Evolutionary conservation across 768 basidiomycete genomes (phyloP), one percentile per base, ranked within the genome.

Genomic region (Termitomyces sp.): DNA sequence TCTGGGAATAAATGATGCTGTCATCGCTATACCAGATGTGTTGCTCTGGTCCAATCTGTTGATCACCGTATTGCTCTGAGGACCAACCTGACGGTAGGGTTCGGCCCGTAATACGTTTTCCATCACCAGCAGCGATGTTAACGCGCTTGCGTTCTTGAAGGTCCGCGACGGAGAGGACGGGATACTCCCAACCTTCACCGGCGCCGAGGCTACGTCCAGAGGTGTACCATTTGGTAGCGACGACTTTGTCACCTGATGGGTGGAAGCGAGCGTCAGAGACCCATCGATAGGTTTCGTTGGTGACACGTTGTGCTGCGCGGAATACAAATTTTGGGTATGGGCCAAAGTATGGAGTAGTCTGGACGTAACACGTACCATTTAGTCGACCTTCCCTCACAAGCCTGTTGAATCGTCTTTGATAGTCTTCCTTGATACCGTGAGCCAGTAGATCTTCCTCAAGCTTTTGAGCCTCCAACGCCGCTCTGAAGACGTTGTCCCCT

Each of bases 201-300:
- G 85, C 86, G 37, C 84, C 85, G 33, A 89, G 72, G 50, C 83
- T 84, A 7, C 87, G 81, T 3, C 50, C 60, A 5, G 81, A 82
- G 26, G 83, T 87, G 60, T 87, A 89, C 87, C 87, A 87, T 66
- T 89, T 89, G 11, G 87, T 89, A n/a, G 87, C 85, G 53, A 89
- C 71, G 17, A 89, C 68, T 60, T 76, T 83, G 31, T 68, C 62
- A 1, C 85, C 85, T 10, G 81, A 82, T 3, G 86, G 84, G 63
- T 90, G 85, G 74, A 86, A 89, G 45, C 84, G 80, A 5, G 85
- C 76, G 55, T 88, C 87, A 28, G 81, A 80, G 4, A 89, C 76
- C 78, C 79, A 87, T 64, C 87, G 78, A 61, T 80, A 89, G 0
- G 88, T 89, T 66, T 89, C 87, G 62, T 89, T 89, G 4, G 87